These are phyloP conservation scores for Massospora cicadina DNA, from an alignment of 371 early-diverging fungal genomes.

Conservation along the genomic window DNA sequence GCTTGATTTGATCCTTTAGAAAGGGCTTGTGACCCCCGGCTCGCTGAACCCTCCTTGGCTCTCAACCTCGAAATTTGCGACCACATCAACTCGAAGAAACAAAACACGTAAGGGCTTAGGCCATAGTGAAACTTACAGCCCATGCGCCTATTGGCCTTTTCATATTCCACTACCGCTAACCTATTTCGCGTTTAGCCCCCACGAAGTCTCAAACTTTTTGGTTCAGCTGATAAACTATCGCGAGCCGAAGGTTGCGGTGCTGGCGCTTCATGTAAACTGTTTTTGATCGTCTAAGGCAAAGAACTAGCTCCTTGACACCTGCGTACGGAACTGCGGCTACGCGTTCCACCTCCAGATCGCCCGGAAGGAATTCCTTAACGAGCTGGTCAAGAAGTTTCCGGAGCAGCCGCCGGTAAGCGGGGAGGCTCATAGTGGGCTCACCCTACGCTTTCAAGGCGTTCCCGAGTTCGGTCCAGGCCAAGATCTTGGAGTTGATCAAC, in stretches of 20 bases:
- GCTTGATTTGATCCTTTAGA: conserved; percentile 20
- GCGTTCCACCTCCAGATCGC: conserved; percentile 86
- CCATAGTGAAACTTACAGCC: too few species aligned
- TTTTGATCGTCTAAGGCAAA: not conserved
- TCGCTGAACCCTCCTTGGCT: conserved; percentile 56
- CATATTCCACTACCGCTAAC: not conserved
- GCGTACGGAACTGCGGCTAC: conserved; percentile 92
- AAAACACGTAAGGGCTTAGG: conserved; percentile 44
- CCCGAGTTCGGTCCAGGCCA: conserved; percentile 45
- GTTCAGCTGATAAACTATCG: conserved; percentile 55
- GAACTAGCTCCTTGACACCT: conserved; percentile 64
- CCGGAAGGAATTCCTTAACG: conserved; percentile 87
- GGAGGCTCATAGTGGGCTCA: not conserved
- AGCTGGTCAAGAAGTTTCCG: conserved; percentile 78
- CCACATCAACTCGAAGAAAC: conserved; percentile 71
- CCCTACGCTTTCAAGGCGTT: conserved; percentile 13
- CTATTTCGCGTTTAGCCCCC: conserved; percentile 30
- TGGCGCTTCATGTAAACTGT: conserved; percentile 46
- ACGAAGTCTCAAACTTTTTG: conserved; percentile 71
- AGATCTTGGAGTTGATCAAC: conserved; percentile 77
- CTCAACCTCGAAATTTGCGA: conserved; percentile 88
- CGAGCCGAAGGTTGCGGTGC: conserved; percentile 39
- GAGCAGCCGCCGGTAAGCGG: conserved; percentile 46
- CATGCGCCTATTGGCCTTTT: conserved; percentile 1
- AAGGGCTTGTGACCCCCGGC: conserved; percentile 56